These are phyloP conservation scores for Termitomyces sp. DNA, from an alignment of 768 basidiomycete genomes.

Conservation along the genomic window DNA sequence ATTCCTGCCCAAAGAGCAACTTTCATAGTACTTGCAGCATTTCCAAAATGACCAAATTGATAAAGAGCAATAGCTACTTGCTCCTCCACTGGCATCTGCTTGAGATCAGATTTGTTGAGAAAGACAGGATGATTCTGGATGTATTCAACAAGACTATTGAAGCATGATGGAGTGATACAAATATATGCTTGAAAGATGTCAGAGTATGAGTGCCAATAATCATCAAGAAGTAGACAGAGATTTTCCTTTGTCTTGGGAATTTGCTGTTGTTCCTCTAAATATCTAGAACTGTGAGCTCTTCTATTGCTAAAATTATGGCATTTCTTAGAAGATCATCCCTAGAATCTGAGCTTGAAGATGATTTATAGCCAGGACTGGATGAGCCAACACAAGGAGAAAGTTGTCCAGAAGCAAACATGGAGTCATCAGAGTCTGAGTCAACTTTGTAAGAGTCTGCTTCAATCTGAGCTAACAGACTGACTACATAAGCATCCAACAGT, in stretches of 20 bases:
- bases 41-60: not conserved
- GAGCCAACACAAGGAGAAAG: too few relatives aligned
- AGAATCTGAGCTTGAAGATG: too few relatives aligned
- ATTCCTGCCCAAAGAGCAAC: slow-evolving; percentile 13
- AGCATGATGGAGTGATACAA: not conserved
- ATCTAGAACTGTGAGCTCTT: too few relatives aligned
- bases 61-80: slow-evolving; percentile 10
- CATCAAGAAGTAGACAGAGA: not conserved
- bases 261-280: too few relatives aligned
- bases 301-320: too few relatives aligned
- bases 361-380: too few relatives aligned
- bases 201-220: not conserved
- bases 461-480: too few relatives aligned
- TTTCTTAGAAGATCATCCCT: too few relatives aligned
- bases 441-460: too few relatives aligned
- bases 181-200: not conserved
- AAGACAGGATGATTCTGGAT: slow-evolving; percentile 8
- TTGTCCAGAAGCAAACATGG: too few relatives aligned
- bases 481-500: too few relatives aligned
- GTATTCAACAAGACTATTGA: not conserved
- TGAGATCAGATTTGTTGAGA: slow-evolving; percentile 10
- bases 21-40: not conserved
- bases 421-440: too few relatives aligned
- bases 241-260: not conserved
- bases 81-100: slow-evolving; percentile 10